phyloP scores from a whole-genome alignment of 176 grass and related monocot genomes.

The Ananas comosus region DNA sequence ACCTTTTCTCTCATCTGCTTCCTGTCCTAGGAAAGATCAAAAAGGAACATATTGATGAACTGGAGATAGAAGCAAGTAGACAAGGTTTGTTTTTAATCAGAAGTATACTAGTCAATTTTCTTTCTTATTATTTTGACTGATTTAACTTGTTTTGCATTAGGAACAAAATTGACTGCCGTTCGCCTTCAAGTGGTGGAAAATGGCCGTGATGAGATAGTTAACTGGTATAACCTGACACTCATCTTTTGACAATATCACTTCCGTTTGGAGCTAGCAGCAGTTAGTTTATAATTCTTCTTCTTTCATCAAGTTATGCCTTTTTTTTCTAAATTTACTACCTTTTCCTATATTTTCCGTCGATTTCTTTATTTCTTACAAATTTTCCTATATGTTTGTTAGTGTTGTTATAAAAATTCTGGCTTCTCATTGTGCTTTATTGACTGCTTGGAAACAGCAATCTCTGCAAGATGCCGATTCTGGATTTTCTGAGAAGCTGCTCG shows the following conservation, averaged over 20 bases:
- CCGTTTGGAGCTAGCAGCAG: too few relatives aligned
- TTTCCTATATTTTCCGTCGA: neutral
- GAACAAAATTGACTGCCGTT: conserved; percentile 53
- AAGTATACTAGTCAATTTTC: neutral
- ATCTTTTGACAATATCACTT: neutral
- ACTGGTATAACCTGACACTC: conserved; percentile 51
- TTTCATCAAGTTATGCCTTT: neutral
- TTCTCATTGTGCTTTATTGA: neutral
- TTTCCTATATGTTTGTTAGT: too few relatives aligned
- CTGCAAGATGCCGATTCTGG: conserved; percentile 38
- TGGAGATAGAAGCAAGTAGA: conserved; percentile 81
- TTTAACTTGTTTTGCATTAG: conserved; percentile 33
- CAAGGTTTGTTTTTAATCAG: conserved; percentile 51
- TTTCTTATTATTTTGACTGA: conserved; percentile 12
- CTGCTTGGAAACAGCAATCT: conserved; percentile 55
- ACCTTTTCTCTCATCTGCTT: conserved; percentile 72
- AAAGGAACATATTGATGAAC: conserved; percentile 78
- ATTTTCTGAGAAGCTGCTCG: conserved; percentile 69
- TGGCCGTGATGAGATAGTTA: conserved; percentile 35
- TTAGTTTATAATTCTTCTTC: neutral
- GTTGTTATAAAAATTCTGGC: neutral
- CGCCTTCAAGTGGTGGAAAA: conserved; percentile 68
- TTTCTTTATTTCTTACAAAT: neutral
- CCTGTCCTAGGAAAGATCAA: conserved; percentile 55
- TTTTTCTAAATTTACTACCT: neutral